A percentile compares a stretch with the other conserved stretches of the same genome.
phyloP scores from a whole-genome alignment of 352 stramenopile genomes.

The Globisporangium acanthophoron region DNA sequence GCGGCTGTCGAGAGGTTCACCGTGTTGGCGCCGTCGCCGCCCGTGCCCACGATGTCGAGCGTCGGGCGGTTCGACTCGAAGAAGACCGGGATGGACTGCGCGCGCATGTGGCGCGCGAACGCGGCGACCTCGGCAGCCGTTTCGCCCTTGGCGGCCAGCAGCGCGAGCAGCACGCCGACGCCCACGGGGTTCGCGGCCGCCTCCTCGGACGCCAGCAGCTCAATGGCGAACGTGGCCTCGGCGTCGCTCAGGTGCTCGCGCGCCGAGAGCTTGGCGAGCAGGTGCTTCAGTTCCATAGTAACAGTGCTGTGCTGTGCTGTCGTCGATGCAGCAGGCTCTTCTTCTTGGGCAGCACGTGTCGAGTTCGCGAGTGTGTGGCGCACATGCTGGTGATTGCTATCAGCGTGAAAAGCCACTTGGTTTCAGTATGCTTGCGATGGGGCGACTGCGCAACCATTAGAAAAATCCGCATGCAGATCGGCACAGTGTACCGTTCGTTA shows the following conservation, averaged over 20 bases:
- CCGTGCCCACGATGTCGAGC: slow-evolving; percentile 98
- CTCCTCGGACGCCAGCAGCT: slow-evolving; percentile 66
- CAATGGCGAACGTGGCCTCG: slow-evolving; percentile 65
- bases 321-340: too few species aligned
- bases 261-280: slow-evolving; percentile 67
- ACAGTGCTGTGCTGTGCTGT: too few species aligned
- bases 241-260: slow-evolving; percentile 67
- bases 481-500: too few species aligned
- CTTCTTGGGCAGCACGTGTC: too few species aligned
- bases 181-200: slow-evolving; percentile 50
- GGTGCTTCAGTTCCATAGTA: slow-evolving; percentile 61
- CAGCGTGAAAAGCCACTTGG: too few species aligned
- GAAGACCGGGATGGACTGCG: slow-evolving; percentile 82
- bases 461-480: too few species aligned
- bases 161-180: slow-evolving; percentile 91
- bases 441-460: too few species aligned
- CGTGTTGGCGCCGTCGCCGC: slow-evolving; percentile 96
- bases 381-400: too few species aligned
- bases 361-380: too few species aligned
- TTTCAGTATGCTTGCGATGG: too few species aligned
- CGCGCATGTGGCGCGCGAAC: slow-evolving; percentile 96
- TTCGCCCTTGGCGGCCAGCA: slow-evolving; percentile 94
- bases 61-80: slow-evolving; percentile 68
- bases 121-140: slow-evolving; percentile 93
- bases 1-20: slow-evolving; percentile 98